A percentile compares a stretch with the other conserved stretches of the same genome.
Evolutionary conservation across 768 basidiomycete species (phyloP).

Genomic region (Boletus fagicola): DNA sequence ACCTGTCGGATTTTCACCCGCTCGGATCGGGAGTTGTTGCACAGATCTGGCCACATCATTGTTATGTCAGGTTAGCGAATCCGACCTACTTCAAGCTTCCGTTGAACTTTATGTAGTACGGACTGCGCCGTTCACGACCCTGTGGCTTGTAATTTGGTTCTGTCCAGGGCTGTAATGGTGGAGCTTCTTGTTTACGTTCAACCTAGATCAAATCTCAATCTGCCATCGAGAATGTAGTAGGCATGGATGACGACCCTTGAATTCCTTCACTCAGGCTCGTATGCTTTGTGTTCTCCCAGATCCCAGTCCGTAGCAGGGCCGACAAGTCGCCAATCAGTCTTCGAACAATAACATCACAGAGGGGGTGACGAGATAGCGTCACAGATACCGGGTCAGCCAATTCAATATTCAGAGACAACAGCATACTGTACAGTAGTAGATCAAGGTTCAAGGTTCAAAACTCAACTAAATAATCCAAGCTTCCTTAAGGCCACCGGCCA

Average conservation of each 20-base stretch:
- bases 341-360: background rate
- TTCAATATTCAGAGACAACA: background rate
- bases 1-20: background rate
- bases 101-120: background rate
- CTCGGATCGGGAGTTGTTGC: background rate
- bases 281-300: background rate
- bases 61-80: background rate
- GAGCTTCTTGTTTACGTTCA: background rate
- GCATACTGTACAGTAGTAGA: constrained; percentile 1
- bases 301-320: background rate
- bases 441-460: background rate
- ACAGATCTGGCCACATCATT: background rate
- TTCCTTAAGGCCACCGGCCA: constrained; percentile 25
- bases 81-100: background rate
- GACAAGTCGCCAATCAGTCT: background rate
- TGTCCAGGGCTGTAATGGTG: background rate
- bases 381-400: background rate
- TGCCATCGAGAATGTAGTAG: background rate
- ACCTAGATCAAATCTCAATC: background rate
- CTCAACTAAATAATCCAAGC: constrained; percentile 26
- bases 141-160: background rate
- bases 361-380: background rate
- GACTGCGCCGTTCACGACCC: background rate
- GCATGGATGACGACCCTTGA: background rate
- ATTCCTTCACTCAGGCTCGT: background rate